These are phyloP conservation scores for Curvularia sp. DNA, from an alignment of 2,329 filamentous ascomycete species.

Conservation along the genomic window DNA sequence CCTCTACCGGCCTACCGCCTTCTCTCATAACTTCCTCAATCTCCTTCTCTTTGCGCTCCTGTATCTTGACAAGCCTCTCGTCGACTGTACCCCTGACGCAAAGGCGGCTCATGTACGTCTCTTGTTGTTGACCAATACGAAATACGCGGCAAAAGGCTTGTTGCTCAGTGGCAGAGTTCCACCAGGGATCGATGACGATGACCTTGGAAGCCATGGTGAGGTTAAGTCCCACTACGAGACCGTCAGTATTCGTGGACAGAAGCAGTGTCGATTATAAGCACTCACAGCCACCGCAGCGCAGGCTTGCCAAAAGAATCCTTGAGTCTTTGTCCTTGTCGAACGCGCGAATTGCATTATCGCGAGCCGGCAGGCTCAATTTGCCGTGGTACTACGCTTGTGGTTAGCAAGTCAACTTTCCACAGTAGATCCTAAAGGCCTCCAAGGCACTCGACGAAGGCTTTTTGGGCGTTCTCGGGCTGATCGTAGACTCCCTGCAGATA, in stretches of 20 bases:
- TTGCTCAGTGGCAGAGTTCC: conserved; percentile 67
- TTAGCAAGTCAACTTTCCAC: conserved; percentile 16
- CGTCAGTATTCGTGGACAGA: not conserved
- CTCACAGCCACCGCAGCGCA: conserved; percentile 63
- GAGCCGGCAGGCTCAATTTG: conserved; percentile 53
- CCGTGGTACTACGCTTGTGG: conserved; percentile 55
- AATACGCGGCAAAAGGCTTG: conserved; percentile 70
- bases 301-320: conserved; percentile 62
- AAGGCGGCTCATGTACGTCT: conserved; percentile 67
- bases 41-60: conserved; percentile 60
- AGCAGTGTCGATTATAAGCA: not conserved
- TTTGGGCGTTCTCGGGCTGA: not conserved
- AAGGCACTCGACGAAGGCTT: not conserved
- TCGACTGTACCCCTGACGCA: conserved; percentile 66
- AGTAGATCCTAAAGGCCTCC: not conserved
- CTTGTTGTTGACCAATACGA: conserved; percentile 69
- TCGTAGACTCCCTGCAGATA: not conserved
- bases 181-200: conserved; percentile 62
- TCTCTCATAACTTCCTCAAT: conserved; percentile 56
- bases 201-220: conserved; percentile 63
- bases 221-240: conserved; percentile 59
- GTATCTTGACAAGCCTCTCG: conserved; percentile 62
- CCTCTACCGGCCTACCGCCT: conserved; percentile 38
- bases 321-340: conserved; percentile 55
- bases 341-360: conserved; percentile 55